Evolutionary conservation across 2,329 filamentous ascomycete species (phyloP), one percentile per base, ranked within the genome.

Genomic region (Penicillium capsulatum): DNA sequence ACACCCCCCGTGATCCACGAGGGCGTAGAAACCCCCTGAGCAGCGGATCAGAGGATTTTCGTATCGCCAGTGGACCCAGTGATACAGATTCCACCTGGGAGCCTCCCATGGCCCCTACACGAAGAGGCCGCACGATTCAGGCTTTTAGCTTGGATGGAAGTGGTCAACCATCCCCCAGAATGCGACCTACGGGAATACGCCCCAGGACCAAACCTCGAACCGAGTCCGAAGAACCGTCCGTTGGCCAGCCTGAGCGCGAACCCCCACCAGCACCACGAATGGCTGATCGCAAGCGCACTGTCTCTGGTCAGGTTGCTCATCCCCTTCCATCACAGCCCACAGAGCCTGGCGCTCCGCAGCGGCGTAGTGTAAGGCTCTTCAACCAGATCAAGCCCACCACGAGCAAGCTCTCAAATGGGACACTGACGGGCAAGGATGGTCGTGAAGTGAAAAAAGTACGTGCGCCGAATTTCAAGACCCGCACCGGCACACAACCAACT

Each of bases 381-480:
- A 81, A 80, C 45, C 77, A 81, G 44, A 83, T 83, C 44, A 77
- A 86, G 36, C 80, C 84, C 1, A 74, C 80, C 4, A 73, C 67
- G 30, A 75, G 74, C 44, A 86, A 83, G 54, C 69, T 80, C 17
- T 81, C 80, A 38, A 73, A 78, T 3, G 72, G 75, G 4, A 71
- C 76, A 17, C 69, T 81, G 40, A 79, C 80, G 36, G 65, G 76
- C 14, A 72, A 78, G 44, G 77, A 83, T 45, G 74, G 77, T 34
- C 73, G 88, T 56, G 89, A 94, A 56, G 65, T 94, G 57, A 91
- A 89, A 63, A 94, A 89, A 70, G 84, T 84, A 49, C 87, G 84
- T 56, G 84, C 86, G 48, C 85, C 81, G 59, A 83, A 67, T 65
- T 83, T 66, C 55, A 90, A 72, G 74, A 84, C 67, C 66, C 84